phyloP scores from a whole-genome alignment of 78 protist genomes.

The Speleostelium caveatum region DNA sequence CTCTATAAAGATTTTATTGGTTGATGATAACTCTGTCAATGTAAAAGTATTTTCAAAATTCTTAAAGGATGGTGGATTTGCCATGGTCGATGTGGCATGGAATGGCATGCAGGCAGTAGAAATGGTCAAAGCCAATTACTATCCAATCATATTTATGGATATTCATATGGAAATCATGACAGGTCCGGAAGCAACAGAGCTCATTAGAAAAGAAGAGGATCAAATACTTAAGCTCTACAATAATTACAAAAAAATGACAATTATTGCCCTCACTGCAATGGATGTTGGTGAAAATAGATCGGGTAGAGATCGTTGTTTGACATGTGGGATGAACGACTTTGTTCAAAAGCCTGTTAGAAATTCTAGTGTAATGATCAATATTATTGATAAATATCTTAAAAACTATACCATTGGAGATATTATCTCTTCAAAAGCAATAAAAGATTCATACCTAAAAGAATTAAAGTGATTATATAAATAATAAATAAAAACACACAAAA shows the following conservation, averaged over 20 bases:
- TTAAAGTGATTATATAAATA: no score
- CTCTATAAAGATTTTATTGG: slow-evolving; percentile 7
- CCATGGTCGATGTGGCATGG: slow-evolving; percentile 24
- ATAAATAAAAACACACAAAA: no score
- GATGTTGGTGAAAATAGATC: background rate
- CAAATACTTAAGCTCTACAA: background rate
- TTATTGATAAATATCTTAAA: slow-evolving; percentile 17
- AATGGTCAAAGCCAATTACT: background rate
- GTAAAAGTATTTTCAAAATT: slow-evolving; percentile 26
- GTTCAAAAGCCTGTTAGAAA: slow-evolving; percentile 49
- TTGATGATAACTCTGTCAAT: slow-evolving; percentile 37
- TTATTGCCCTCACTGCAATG: slow-evolving; percentile 54
- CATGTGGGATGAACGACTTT: slow-evolving; percentile 61
- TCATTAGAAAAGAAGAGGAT: slow-evolving; percentile 14
- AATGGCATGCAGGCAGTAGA: slow-evolving; percentile 56
- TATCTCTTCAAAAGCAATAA: background rate
- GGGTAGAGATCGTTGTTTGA: slow-evolving; percentile 25
- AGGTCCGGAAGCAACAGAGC: slow-evolving; percentile 47
- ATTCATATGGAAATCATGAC: slow-evolving; percentile 34
- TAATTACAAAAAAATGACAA: slow-evolving; percentile 10
- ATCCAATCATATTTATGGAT: slow-evolving; percentile 75
- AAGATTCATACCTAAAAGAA: no score
- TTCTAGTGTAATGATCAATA: background rate
- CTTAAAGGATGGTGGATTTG: slow-evolving; percentile 33
- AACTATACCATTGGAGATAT: slow-evolving; percentile 9